Conservation (phyloP, 257 asterid species). For the Solanum neorickii region DNA sequence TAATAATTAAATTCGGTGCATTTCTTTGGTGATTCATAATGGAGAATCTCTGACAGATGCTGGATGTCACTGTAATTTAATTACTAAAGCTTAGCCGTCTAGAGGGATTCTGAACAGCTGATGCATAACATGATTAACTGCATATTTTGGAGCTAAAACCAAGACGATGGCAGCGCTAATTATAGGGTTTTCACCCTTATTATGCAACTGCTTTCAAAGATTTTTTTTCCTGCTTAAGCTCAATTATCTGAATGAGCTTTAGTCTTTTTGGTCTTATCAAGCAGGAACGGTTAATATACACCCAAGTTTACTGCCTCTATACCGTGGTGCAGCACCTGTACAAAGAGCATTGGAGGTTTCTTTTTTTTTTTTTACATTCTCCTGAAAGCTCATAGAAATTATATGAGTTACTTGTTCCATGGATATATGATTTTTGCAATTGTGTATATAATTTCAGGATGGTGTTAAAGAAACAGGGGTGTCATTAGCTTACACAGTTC, state of each 20-base stretch:
- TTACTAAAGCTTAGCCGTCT: background rate
- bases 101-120: background rate
- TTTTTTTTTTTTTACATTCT: background rate
- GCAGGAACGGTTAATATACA: conserved; percentile 90
- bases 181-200: background rate
- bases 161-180: background rate
- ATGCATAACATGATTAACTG: background rate
- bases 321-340: conserved; percentile 99
- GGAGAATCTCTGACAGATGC: background rate
- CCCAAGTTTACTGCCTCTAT: conserved; percentile 87
- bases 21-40: background rate
- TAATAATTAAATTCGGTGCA: background rate
- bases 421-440: background rate
- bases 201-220: background rate
- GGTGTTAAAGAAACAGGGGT: conserved; percentile 92
- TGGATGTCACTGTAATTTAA: background rate
- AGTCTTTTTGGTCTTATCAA: conserved; percentile 17
- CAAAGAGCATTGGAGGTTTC: conserved; percentile 89
- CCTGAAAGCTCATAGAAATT: background rate
- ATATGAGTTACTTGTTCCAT: background rate
- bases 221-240: background rate
- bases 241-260: background rate
- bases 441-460: conserved; percentile 33
- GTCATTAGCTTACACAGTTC: conserved; percentile 85
- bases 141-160: background rate